These are phyloP conservation scores for Colletotrichum cordylinicola DNA, from an alignment of 2,329 filamentous ascomycete genomes.

Conservation along the genomic window DNA sequence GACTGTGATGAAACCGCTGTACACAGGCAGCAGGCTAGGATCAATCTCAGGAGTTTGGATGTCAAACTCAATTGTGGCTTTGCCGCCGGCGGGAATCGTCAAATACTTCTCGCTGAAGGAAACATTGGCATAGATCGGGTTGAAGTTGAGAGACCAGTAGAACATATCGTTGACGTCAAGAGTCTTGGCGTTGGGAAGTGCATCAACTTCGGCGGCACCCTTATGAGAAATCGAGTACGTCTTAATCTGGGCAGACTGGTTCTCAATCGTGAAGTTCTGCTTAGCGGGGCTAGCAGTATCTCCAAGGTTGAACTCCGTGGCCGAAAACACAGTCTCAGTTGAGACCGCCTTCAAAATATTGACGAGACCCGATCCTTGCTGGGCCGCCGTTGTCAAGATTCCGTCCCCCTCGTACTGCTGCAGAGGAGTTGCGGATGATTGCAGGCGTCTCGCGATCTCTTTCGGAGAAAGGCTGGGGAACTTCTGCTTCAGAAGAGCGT, in stretches of 20 bases:
- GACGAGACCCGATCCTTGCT: constrained; percentile 10
- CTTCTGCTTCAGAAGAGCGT: constrained; percentile 8
- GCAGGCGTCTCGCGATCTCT: constrained; percentile 3
- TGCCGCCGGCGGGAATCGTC: neutral
- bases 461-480: neutral
- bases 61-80: neutral
- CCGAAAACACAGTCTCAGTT: neutral
- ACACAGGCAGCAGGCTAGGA: neutral
- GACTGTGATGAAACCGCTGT: constrained; percentile 11
- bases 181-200: neutral
- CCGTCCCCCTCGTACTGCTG: neutral
- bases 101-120: neutral
- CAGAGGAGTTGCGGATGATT: constrained; percentile 3
- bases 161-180: constrained; percentile 1
- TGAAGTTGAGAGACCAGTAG: constrained; percentile 10
- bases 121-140: neutral
- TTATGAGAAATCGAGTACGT: constrained; percentile 3
- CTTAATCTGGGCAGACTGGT: neutral
- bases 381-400: neutral
- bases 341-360: neutral
- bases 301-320: constrained; percentile 5
- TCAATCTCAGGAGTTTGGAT: neutral
- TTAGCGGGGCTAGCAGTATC: neutral
- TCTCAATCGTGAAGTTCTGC: constrained; percentile 7
- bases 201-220: constrained; percentile 1